Percentiles rank a stretch among this genome's conserved stretches.
These are phyloP conservation scores for Macrocybe gigantea DNA, from an alignment of 768 basidiomycete species.

Conservation along the genomic window DNA sequence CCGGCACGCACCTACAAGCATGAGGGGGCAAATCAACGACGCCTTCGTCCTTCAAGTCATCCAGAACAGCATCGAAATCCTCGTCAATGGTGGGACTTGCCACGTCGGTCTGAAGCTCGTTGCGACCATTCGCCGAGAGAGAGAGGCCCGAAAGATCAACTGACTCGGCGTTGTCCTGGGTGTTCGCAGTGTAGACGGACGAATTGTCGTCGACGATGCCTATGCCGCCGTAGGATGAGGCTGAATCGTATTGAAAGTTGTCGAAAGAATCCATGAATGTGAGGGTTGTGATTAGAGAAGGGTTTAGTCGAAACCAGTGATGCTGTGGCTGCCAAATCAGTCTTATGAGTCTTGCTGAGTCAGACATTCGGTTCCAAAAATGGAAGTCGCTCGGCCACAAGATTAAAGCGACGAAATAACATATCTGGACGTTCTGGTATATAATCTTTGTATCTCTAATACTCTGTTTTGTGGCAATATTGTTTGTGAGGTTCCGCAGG, in stretches of 20 bases:
- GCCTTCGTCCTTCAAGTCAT: slow-evolving; percentile 81
- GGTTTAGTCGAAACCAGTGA: too few species aligned
- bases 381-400: too few species aligned
- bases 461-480: background rate
- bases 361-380: too few species aligned
- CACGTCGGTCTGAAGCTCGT: slow-evolving; percentile 18
- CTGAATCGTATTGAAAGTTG: slow-evolving; percentile 81
- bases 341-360: too few species aligned
- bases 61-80: slow-evolving; percentile 85
- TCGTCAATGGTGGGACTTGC: slow-evolving; percentile 40
- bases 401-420: too few species aligned
- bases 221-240: slow-evolving; percentile 74
- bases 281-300: slow-evolving; percentile 2
- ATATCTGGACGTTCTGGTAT: too few species aligned
- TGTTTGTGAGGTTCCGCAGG: background rate
- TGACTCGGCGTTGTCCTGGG: slow-evolving; percentile 48
- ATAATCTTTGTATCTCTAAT: background rate
- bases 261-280: slow-evolving; percentile 72
- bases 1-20: slow-evolving; percentile 79
- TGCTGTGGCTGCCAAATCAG: too few species aligned
- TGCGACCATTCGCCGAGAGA: slow-evolving; percentile 35
- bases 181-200: slow-evolving; percentile 73
- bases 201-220: slow-evolving; percentile 76
- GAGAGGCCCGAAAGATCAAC: slow-evolving; percentile 68
- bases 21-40: slow-evolving; percentile 81